Evolutionary conservation across 2,329 filamentous ascomycete species (phyloP).

Genomic region (Sarocladium oryzae): DNA sequence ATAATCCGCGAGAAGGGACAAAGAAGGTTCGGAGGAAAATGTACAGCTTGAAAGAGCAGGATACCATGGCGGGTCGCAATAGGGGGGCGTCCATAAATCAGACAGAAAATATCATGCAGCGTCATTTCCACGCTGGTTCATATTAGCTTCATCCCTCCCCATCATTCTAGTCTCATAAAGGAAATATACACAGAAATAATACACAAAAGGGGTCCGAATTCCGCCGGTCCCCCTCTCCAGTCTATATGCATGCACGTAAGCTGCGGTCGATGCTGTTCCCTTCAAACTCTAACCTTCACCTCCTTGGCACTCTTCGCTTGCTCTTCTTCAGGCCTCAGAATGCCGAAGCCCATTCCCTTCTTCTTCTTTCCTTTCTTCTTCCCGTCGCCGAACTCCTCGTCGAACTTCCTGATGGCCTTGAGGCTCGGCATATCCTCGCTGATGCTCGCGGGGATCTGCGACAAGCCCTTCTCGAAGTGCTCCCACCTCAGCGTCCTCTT

Average conservation of each 20-base stretch:
- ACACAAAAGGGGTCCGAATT: background rate
- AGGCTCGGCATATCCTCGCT: slow-evolving; percentile 89
- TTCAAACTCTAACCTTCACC: slow-evolving; percentile 4
- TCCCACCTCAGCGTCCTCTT: slow-evolving; percentile 43
- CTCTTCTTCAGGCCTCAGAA: background rate
- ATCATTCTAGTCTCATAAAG: background rate
- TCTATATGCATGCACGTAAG: too few species aligned
- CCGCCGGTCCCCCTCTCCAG: too few species aligned
- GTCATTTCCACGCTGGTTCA: background rate
- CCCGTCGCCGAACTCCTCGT: slow-evolving; percentile 87
- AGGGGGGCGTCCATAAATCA: background rate
- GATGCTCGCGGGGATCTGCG: slow-evolving; percentile 87
- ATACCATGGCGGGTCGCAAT: too few species aligned
- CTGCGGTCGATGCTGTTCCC: too few species aligned
- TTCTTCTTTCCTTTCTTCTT: slow-evolving; percentile 50
- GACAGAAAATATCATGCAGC: background rate
- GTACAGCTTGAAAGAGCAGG: too few species aligned
- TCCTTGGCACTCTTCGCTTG: background rate
- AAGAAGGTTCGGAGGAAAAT: too few species aligned
- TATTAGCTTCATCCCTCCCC: too few species aligned
- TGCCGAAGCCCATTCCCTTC: slow-evolving; percentile 49
- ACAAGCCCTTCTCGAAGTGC: slow-evolving; percentile 81
- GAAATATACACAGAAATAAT: background rate
- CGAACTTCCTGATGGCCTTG: slow-evolving; percentile 85
- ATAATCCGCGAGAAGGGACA: too few species aligned